phyloP scores from a whole-genome alignment of 768 basidiomycete species.

The Termitomyces bulborhizus region DNA sequence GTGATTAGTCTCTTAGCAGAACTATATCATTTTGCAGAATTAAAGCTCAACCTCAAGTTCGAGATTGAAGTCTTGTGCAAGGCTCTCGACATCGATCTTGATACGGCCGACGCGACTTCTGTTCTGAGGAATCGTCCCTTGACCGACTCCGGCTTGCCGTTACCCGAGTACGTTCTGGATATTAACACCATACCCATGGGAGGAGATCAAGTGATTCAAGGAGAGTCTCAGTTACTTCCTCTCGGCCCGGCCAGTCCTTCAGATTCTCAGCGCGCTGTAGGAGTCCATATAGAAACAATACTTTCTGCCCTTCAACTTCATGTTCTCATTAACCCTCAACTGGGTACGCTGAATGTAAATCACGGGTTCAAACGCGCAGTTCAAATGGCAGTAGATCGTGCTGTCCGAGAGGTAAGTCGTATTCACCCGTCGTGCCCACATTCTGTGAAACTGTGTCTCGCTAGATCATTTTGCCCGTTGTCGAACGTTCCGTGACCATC shows the following conservation, averaged over 20 bases:
- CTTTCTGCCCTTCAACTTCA: conserved; percentile 62
- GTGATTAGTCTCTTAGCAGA: conserved; percentile 89
- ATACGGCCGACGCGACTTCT: conserved; percentile 75
- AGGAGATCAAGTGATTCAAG: conserved; percentile 53
- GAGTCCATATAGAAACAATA: conserved; percentile 77
- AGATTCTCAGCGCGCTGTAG: conserved; percentile 62
- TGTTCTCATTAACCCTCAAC: conserved; percentile 73
- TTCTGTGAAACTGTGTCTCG: background rate
- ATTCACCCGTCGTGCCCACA: conserved; percentile 2
- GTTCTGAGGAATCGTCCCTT: conserved; percentile 75
- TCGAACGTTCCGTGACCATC: conserved; percentile 97
- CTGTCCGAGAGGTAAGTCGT: conserved; percentile 78
- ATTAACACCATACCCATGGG: conserved; percentile 76
- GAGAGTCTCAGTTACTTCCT: conserved; percentile 57
- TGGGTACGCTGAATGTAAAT: conserved; percentile 69
- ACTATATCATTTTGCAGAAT: conserved; percentile 94
- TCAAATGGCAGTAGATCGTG: conserved; percentile 85
- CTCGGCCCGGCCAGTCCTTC: conserved; percentile 55
- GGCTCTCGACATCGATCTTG: conserved; percentile 81
- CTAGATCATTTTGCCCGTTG: conserved; percentile 93
- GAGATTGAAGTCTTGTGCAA: conserved; percentile 98
- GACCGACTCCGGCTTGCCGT: conserved; percentile 52
- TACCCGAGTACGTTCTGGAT: conserved; percentile 77
- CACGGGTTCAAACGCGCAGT: conserved; percentile 87
- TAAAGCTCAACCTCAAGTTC: conserved; percentile 96